Conservation (phyloP, 2,329 filamentous ascomycete genomes). For the Hypoxylon sp. region DNA sequence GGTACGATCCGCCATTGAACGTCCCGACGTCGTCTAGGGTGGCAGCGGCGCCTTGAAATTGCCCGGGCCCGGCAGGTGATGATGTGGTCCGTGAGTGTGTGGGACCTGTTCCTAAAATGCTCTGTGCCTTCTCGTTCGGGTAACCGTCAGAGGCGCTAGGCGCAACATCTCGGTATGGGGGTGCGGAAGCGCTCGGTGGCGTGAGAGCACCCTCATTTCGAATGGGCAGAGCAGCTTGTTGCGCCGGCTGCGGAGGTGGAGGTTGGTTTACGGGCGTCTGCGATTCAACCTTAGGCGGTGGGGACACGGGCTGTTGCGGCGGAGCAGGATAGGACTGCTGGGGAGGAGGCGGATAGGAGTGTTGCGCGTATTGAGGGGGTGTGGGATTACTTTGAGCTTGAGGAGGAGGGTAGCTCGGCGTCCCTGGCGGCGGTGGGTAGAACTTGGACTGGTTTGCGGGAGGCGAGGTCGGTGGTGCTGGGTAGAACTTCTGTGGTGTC, state of each 20-base stretch:
- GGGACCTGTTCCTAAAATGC: constrained; percentile 34
- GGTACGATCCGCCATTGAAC: constrained; percentile 95
- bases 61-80: constrained; percentile 49
- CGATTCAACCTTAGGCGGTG: constrained; percentile 52
- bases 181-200: constrained; percentile 45
- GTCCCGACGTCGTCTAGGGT: constrained; percentile 89
- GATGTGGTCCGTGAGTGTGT: constrained; percentile 37
- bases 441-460: constrained; percentile 60
- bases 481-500: constrained; percentile 57
- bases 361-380: constrained; percentile 47
- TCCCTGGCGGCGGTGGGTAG: constrained; percentile 57
- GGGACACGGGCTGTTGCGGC: constrained; percentile 52
- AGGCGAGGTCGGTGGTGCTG: constrained; percentile 61
- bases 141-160: constrained; percentile 46
- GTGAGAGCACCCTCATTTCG: constrained; percentile 52
- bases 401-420: constrained; percentile 50
- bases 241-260: constrained; percentile 50
- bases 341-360: constrained; percentile 48
- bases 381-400: constrained; percentile 52
- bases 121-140: constrained; percentile 51
- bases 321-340: constrained; percentile 49
- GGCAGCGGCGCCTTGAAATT: constrained; percentile 73
- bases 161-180: constrained; percentile 44
- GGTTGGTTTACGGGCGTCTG: constrained; percentile 48
- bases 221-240: constrained; percentile 52